phyloP scores from a whole-genome alignment of 1,139 yeast genomes.

The Kazachstania sp. region DNA sequence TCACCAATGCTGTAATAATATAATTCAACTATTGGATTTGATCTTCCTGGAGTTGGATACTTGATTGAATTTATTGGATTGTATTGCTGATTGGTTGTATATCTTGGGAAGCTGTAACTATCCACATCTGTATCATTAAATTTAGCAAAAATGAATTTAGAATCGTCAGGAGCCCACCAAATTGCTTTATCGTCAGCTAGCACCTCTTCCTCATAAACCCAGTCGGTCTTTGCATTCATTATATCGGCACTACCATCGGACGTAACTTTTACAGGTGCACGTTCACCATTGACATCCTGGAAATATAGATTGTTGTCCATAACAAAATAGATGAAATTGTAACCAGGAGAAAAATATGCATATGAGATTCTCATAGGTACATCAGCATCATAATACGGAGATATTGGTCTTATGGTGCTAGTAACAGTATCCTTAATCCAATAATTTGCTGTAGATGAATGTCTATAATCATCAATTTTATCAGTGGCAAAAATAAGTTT shows the following conservation, averaged over 20 bases:
- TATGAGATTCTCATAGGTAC: constrained; percentile 35
- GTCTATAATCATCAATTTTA: constrained; percentile 54
- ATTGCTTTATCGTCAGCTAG: constrained; percentile 52
- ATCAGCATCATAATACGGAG: constrained; percentile 17
- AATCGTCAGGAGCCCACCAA: constrained; percentile 88
- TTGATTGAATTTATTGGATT: constrained; percentile 58
- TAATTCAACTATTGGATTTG: constrained; percentile 56
- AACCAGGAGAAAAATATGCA: constrained; percentile 71
- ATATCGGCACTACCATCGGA: constrained; percentile 55
- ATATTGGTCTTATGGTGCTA: constrained; percentile 37
- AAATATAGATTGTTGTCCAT: constrained; percentile 58
- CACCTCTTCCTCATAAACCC: constrained; percentile 97
- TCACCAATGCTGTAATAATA: constrained; percentile 37
- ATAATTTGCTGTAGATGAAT: constrained; percentile 58
- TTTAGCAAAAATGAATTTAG: constrained; percentile 52
- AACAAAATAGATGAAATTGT: constrained; percentile 59
- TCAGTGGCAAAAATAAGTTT: constrained; percentile 29
- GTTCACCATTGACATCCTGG: constrained; percentile 32
- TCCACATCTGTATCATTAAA: constrained; percentile 68
- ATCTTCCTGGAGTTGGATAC: constrained; percentile 85
- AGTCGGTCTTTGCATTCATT: constrained; percentile 86
- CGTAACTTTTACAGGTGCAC: constrained; percentile 49
- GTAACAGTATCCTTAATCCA: constrained; percentile 49
- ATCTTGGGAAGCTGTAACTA: constrained; percentile 56
- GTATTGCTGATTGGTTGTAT: constrained; percentile 40